These are phyloP conservation scores for Nannizziopsis arthrosporioides DNA, from an alignment of 2,329 filamentous ascomycete species.

Conservation along the genomic window DNA sequence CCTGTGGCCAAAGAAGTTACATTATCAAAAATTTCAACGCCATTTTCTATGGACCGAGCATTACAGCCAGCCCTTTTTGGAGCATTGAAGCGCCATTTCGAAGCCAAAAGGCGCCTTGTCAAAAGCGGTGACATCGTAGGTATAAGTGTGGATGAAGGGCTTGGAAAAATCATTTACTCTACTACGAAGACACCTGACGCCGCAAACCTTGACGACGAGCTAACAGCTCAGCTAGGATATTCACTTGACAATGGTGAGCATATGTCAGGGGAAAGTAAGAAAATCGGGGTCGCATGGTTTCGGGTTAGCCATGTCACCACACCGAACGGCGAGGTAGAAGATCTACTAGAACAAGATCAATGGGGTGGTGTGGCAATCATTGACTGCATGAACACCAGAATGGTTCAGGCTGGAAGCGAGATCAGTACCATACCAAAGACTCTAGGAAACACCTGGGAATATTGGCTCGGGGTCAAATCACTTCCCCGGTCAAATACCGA, in stretches of 20 bases:
- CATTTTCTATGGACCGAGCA: constrained; percentile 71
- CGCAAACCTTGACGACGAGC: constrained; percentile 59
- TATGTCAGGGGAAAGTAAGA: constrained; percentile 30
- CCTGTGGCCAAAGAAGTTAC: constrained; percentile 66
- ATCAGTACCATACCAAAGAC: constrained; percentile 68
- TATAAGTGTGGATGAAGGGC: constrained; percentile 73
- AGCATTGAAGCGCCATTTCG: constrained; percentile 79
- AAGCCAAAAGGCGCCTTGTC: constrained; percentile 67
- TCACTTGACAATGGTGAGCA: background rate
- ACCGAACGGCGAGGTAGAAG: constrained; percentile 40
- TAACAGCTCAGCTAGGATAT: constrained; percentile 14
- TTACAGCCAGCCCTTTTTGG: constrained; percentile 78
- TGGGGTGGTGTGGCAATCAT: constrained; percentile 84
- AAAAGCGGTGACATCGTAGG: constrained; percentile 81
- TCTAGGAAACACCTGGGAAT: constrained; percentile 70
- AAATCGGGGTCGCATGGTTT: constrained; percentile 72
- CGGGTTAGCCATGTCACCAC: constrained; percentile 62
- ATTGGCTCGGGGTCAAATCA: constrained; percentile 70
- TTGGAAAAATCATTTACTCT: constrained; percentile 73
- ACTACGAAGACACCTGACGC: constrained; percentile 43
- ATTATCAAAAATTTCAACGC: constrained; percentile 77
- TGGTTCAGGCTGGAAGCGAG: constrained; percentile 83
- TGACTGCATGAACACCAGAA: constrained; percentile 73
- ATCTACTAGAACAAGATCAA: constrained; percentile 44
- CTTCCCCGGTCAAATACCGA: constrained; percentile 40